A percentile compares a stretch with the other conserved stretches of the same genome.
Evolutionary conservation across 108 stramenopile genomes (phyloP).

Genomic region (Cyclotella baltica): DNA sequence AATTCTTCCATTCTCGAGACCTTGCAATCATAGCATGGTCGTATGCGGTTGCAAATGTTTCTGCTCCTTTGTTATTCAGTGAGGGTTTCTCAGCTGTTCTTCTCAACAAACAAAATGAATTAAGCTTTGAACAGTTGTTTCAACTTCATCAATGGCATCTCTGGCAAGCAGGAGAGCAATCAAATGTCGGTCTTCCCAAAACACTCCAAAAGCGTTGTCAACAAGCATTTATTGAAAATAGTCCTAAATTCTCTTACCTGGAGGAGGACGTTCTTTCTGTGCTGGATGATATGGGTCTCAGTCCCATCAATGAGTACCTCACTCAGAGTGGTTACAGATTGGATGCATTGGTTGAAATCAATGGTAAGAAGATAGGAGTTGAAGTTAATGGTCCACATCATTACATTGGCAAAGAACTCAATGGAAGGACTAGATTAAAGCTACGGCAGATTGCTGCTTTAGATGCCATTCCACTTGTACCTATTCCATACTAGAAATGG

Average conservation of each 20-base stretch:
- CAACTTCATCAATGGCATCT: conserved; percentile 26
- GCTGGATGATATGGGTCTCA: conserved; percentile 1
- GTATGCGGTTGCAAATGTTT: neutral
- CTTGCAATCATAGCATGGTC: neutral
- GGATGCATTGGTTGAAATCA: too few species aligned
- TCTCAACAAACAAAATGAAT: neutral
- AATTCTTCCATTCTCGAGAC: neutral
- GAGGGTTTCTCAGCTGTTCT: neutral
- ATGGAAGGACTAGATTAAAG: conserved; percentile 8
- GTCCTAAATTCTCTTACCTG: neutral
- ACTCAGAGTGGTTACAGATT: conserved; percentile 17
- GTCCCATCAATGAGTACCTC: conserved; percentile 17
- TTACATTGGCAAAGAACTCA: neutral
- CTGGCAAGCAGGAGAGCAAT: neutral
- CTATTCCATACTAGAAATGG: conserved; percentile 27
- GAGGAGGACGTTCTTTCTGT: neutral
- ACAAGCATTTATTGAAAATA: neutral
- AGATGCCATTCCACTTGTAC: conserved; percentile 13
- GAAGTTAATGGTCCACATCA: too few species aligned
- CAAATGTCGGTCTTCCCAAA: neutral
- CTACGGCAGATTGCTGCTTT: neutral
- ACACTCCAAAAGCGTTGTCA: neutral
- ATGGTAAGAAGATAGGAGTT: too few species aligned
- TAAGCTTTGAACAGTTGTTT: neutral
- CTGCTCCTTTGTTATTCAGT: conserved; percentile 8